A percentile compares a stretch with the other conserved stretches of the same genome.
Evolutionary conservation across 176 grass and related monocot species (phyloP).

Genomic region (Paspalum vaginatum): DNA sequence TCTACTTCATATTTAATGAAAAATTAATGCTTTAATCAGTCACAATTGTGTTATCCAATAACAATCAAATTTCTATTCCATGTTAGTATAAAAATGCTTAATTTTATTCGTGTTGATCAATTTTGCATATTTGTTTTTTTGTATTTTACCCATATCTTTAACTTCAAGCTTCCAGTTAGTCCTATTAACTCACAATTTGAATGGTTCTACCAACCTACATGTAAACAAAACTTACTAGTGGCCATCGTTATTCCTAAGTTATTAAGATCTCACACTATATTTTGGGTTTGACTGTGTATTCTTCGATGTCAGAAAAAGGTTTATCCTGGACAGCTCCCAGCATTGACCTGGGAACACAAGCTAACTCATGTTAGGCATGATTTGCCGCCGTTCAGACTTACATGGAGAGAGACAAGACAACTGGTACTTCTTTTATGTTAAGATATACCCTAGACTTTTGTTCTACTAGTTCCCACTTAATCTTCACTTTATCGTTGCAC

Average conservation of each 20-base stretch:
- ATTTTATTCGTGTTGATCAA: conserved; percentile 1
- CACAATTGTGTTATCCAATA: neutral
- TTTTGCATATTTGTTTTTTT: neutral
- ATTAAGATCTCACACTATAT: neutral
- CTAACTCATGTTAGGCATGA: conserved; percentile 53
- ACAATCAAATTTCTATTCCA: neutral
- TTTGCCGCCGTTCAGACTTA: conserved; percentile 66
- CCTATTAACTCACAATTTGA: conserved; percentile 10
- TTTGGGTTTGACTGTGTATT: conserved; percentile 12
- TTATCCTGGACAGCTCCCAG: conserved; percentile 44
- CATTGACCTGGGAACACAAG: conserved; percentile 80
- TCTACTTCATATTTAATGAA: neutral
- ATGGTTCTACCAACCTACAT: neutral
- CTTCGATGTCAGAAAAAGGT: conserved; percentile 55
- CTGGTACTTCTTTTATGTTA: conserved; percentile 55
- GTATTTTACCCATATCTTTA: conserved; percentile 5
- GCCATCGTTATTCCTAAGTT: neutral
- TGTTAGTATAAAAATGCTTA: neutral
- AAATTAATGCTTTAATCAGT: neutral
- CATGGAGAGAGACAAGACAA: conserved; percentile 60
- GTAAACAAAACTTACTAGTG: neutral
- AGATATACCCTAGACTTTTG: neutral
- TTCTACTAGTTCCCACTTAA: neutral
- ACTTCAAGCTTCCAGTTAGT: neutral
- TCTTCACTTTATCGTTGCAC: conserved; percentile 43